A percentile compares a stretch with the other conserved stretches of the same genome.
phyloP scores from a whole-genome alignment of 495 filamentous ascomycete species.

The Hypoxylon crocopeplum region DNA sequence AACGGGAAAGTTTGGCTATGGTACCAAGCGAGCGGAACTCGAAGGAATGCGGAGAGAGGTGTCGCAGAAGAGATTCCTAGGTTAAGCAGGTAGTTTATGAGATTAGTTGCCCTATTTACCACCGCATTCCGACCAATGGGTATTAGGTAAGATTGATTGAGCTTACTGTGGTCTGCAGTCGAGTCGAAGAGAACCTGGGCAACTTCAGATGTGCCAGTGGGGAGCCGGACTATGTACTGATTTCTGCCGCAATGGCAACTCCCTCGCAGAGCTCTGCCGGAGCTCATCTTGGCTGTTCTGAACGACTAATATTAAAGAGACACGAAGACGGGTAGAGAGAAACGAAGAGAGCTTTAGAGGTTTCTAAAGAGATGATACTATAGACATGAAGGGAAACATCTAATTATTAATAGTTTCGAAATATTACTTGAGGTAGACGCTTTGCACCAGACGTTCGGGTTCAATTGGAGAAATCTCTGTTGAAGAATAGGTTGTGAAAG shows the following conservation, averaged over 20 bases:
- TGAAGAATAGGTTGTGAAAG: too few relatives aligned
- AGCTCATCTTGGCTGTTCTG: conserved; percentile 16
- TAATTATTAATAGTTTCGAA: too few relatives aligned
- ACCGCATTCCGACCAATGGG: neutral
- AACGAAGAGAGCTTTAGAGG: neutral
- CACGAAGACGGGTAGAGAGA: too few relatives aligned
- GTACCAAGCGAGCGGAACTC: conserved; percentile 79
- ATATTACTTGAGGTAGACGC: too few relatives aligned
- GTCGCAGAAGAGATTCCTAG: conserved; percentile 70
- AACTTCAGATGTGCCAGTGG: conserved; percentile 57
- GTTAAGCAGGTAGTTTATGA: neutral
- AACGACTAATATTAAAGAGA: neutral
- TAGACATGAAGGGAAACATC: neutral
- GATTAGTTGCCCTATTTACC: conserved; percentile 10
- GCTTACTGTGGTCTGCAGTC: conserved; percentile 68
- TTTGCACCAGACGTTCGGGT: neutral
- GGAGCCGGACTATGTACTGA: conserved; percentile 75
- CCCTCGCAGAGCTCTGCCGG: conserved; percentile 60
- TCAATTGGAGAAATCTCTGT: conserved; percentile 16
- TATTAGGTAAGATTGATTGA: conserved; percentile 12
- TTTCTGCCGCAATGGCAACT: conserved; percentile 87
- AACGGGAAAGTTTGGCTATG: conserved; percentile 72
- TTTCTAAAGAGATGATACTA: neutral
- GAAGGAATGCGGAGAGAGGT: conserved; percentile 79
- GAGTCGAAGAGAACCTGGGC: conserved; percentile 76